Evolutionary conservation across 768 basidiomycete genomes (phyloP).

Genomic region (Hypholoma sublateritium): DNA sequence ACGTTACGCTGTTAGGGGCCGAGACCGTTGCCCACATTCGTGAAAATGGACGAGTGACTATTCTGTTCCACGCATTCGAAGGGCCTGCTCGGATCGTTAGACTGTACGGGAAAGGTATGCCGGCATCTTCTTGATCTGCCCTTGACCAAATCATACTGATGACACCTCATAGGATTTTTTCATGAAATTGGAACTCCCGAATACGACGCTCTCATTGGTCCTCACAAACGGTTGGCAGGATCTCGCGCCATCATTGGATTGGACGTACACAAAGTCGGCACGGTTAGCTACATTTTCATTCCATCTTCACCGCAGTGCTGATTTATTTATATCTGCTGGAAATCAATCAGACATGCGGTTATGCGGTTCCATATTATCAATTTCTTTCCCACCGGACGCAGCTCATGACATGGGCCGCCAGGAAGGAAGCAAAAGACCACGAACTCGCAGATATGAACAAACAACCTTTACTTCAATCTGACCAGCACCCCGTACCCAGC

Average conservation of each 20-base stretch:
- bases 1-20: conserved; percentile 25
- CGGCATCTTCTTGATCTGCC: background rate
- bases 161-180: conserved; percentile 43
- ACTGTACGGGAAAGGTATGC: conserved; percentile 58
- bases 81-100: conserved; percentile 58
- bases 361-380: conserved; percentile 58
- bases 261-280: conserved; percentile 57
- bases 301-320: background rate
- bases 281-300: conserved; percentile 28
- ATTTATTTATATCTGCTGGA: background rate
- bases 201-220: conserved; percentile 52
- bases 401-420: conserved; percentile 44
- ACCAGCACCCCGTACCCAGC: conserved; percentile 8
- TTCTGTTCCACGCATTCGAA: conserved; percentile 63
- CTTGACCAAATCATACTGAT: background rate
- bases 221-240: conserved; percentile 47
- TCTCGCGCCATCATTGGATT: conserved; percentile 62
- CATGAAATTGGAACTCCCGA: conserved; percentile 65
- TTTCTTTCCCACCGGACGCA: conserved; percentile 56
- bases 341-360: conserved; percentile 66
- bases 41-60: conserved; percentile 60
- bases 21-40: conserved; percentile 50
- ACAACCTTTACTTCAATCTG: conserved; percentile 9
- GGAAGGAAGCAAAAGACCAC: conserved; percentile 44
- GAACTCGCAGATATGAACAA: conserved; percentile 12